Conservation (phyloP, 2,329 filamentous ascomycete genomes). For the Epichloe aotearoae region DNA sequence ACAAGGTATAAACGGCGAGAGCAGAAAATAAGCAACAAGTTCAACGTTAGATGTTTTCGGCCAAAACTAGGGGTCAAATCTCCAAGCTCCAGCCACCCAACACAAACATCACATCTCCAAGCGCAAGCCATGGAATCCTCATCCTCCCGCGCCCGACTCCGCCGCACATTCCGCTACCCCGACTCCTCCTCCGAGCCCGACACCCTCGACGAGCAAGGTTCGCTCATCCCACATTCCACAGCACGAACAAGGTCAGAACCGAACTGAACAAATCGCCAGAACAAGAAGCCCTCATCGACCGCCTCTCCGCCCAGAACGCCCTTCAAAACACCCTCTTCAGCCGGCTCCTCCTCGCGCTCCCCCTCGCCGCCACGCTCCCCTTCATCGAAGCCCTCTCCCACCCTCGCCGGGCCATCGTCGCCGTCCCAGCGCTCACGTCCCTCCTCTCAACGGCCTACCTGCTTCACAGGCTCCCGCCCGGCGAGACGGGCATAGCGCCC, state of each 20-base stretch:
- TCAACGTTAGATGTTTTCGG: no score
- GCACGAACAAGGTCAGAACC: no score
- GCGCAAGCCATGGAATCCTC: conserved; percentile 6
- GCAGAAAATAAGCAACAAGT: no score
- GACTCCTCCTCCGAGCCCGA: conserved; percentile 42
- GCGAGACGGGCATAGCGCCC: conserved; percentile 35
- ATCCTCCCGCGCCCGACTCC: conserved; percentile 43
- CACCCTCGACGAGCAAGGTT: conserved; percentile 65
- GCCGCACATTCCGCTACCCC: conserved; percentile 68
- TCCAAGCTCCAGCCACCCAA: background rate
- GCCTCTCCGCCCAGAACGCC: conserved; percentile 41
- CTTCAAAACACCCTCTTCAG: conserved; percentile 45
- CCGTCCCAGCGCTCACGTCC: conserved; percentile 48
- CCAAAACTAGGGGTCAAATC: no score
- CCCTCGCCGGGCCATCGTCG: conserved; percentile 23
- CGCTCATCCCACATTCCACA: background rate
- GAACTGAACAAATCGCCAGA: conserved; percentile 13
- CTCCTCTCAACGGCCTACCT: conserved; percentile 50
- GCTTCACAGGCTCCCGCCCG: conserved; percentile 41
- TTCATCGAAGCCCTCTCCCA: conserved; percentile 27
- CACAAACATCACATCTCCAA: background rate
- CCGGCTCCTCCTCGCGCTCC: conserved; percentile 45
- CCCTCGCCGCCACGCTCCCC: conserved; percentile 39
- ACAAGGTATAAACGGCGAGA: background rate
- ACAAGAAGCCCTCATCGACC: conserved; percentile 49